A percentile compares a stretch with the other conserved stretches of the same genome.
These are phyloP conservation scores for Heliamphora exappendiculata DNA, from an alignment of 148 eudicot genomes.

Conservation along the genomic window DNA sequence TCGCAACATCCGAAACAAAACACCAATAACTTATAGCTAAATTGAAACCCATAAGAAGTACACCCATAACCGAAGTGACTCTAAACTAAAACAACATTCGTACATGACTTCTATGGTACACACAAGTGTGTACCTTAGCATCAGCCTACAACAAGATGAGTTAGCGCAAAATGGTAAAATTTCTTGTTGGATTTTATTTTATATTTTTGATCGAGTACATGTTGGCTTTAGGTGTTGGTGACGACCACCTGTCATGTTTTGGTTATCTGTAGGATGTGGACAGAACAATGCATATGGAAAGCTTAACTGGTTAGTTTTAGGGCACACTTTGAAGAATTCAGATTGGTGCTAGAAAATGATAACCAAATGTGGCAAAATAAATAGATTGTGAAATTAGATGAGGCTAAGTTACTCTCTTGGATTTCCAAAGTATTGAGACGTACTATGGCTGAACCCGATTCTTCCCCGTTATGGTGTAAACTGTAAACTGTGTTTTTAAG, in stretches of 20 bases:
- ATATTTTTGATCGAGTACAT: no score
- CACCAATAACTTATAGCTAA: no score
- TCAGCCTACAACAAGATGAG: not conserved
- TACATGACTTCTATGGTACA: no score
- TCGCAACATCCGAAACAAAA: no score
- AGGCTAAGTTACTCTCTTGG: not conserved
- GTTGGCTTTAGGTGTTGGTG: not conserved
- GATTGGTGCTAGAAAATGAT: not conserved
- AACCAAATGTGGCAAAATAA: not conserved
- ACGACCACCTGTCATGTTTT: not conserved
- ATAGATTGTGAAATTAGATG: not conserved
- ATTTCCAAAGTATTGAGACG: not conserved
- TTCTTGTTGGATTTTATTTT: no score
- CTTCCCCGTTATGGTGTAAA: not conserved
- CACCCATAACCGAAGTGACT: no score
- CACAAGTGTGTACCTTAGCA: no score
- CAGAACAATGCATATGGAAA: not conserved
- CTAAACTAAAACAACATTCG: no score
- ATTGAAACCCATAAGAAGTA: no score
- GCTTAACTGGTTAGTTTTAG: constrained; percentile 7
- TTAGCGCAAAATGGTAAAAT: not conserved
- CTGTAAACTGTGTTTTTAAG: not conserved
- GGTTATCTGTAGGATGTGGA: not conserved
- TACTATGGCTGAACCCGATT: not conserved
- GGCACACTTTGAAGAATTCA: constrained; percentile 1